These are phyloP conservation scores for Pyrenula aspistea DNA, from an alignment of 495 filamentous ascomycete species.

Conservation along the genomic window DNA sequence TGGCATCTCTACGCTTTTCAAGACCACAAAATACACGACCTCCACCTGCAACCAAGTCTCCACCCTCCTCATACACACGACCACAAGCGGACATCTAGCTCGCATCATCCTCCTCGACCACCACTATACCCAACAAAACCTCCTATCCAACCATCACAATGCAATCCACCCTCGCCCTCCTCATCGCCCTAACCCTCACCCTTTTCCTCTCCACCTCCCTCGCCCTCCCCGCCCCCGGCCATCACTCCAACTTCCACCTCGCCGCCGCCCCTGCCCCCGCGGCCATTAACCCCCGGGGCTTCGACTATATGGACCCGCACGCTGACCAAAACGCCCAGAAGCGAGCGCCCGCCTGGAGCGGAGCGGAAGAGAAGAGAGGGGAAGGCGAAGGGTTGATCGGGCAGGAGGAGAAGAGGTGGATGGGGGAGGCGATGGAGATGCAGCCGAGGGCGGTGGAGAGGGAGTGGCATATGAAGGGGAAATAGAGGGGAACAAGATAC, in stretches of 20 bases:
- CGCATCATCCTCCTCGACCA: no score
- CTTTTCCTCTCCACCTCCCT: background rate
- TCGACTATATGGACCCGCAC: background rate
- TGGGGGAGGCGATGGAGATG: background rate
- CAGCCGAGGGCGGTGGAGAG: background rate
- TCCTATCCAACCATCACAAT: constrained; percentile 2
- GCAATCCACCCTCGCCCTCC: background rate
- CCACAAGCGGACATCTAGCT: no score
- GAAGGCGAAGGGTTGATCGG: background rate
- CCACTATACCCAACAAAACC: constrained; percentile 4
- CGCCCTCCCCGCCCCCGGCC: background rate
- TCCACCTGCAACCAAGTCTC: no score
- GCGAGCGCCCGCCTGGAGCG: background rate
- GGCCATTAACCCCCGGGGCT: background rate
- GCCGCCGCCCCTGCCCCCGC: no score
- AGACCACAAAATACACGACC: no score
- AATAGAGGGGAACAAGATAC: no score
- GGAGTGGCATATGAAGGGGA: no score
- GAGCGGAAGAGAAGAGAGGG: background rate
- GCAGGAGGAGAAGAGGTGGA: background rate
- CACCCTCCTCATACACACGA: no score
- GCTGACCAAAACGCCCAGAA: background rate
- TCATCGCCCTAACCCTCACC: background rate
- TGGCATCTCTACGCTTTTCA: no score
- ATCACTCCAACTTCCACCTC: background rate